Percentiles rank a stretch among this genome's conserved stretches.
phyloP scores from a whole-genome alignment of 495 filamentous ascomycete genomes.

The Neurospora pannonica region DNA sequence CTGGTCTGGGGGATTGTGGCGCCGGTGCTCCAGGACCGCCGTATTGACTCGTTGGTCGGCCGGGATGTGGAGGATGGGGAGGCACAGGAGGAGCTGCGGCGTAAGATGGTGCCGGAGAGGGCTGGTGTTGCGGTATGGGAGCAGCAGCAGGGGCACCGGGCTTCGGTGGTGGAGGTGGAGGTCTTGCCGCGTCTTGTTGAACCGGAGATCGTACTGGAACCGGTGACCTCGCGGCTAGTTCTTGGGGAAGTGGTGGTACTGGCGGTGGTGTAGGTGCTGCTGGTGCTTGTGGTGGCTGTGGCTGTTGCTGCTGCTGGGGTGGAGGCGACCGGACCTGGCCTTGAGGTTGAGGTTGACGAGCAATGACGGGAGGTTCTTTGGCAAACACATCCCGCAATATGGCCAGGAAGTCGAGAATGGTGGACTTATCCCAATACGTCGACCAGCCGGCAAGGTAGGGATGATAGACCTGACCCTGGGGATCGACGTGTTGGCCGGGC shows the following conservation, averaged over 20 bases:
- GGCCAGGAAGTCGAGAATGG: constrained; percentile 66
- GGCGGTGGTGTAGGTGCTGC: constrained; percentile 24
- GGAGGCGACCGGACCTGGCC: background rate
- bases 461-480: constrained; percentile 91
- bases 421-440: constrained; percentile 84
- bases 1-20: constrained; percentile 18
- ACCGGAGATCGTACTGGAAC: constrained; percentile 3
- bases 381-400: constrained; percentile 83
- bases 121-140: constrained; percentile 17
- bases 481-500: constrained; percentile 87
- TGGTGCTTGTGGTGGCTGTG: constrained; percentile 19
- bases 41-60: constrained; percentile 21
- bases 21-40: constrained; percentile 5
- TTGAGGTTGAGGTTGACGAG: constrained; percentile 31
- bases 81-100: constrained; percentile 24
- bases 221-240: constrained; percentile 15
- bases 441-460: constrained; percentile 88
- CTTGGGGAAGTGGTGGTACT: constrained; percentile 32
- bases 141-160: constrained; percentile 17
- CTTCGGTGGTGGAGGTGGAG: constrained; percentile 38
- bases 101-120: constrained; percentile 1
- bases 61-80: constrained; percentile 23
- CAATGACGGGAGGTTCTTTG: constrained; percentile 84
- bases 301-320: constrained; percentile 43
- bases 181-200: constrained; percentile 13